Conservation (phyloP, 2,329 filamentous ascomycete genomes). For the Alternaria sp. region DNA sequence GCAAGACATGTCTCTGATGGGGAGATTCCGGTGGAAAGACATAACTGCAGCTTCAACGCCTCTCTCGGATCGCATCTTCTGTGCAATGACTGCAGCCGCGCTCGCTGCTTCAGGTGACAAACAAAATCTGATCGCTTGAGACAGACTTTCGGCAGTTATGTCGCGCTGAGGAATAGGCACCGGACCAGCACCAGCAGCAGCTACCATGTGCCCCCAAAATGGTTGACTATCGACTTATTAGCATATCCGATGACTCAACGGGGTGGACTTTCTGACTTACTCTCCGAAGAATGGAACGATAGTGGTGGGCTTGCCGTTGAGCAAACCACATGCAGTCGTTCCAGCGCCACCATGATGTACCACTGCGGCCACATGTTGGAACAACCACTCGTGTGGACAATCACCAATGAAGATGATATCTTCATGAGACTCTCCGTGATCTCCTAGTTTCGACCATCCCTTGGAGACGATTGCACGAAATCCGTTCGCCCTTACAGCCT, state of each 20-base stretch:
- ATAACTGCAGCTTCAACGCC: slow-evolving; percentile 55
- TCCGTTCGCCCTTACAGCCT: slow-evolving; percentile 51
- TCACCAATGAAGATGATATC: slow-evolving; percentile 69
- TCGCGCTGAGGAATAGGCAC: slow-evolving; percentile 34
- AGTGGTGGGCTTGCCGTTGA: slow-evolving; percentile 78
- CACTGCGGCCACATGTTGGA: slow-evolving; percentile 78
- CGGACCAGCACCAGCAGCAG: slow-evolving; percentile 41
- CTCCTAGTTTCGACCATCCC: slow-evolving; percentile 39
- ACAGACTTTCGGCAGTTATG: slow-evolving; percentile 45
- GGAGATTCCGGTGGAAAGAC: slow-evolving; percentile 61
- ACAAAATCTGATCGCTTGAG: slow-evolving; percentile 46
- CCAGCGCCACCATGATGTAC: slow-evolving; percentile 89
- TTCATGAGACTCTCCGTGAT: neutral
- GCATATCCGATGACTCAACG: neutral
- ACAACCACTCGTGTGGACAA: slow-evolving; percentile 86
- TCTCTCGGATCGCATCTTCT: slow-evolving; percentile 55
- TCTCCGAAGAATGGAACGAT: slow-evolving; percentile 78
- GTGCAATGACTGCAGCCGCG: slow-evolving; percentile 51
- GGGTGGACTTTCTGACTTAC: slow-evolving; percentile 53
- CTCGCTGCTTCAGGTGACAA: slow-evolving; percentile 50
- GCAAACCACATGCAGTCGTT: slow-evolving; percentile 82
- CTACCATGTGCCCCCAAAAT: slow-evolving; percentile 45
- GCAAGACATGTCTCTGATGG: neutral
- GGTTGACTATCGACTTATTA: slow-evolving; percentile 4
- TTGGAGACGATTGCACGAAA: slow-evolving; percentile 63